phyloP scores from a whole-genome alignment of 192 early-diverging fungal genomes.

The Podila epicladia region DNA sequence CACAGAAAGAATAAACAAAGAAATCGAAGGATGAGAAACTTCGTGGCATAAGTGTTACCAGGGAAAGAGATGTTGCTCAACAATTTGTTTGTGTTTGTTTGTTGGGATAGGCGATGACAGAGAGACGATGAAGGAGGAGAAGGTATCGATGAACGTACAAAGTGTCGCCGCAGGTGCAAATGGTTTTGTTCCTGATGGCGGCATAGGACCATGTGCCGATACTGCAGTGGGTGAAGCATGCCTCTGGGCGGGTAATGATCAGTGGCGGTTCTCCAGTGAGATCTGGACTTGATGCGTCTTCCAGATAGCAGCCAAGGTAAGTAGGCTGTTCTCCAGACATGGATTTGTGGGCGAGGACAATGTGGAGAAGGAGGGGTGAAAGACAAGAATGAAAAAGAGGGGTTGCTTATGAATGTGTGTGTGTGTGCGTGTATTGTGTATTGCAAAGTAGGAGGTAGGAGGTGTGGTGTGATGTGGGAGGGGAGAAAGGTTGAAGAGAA shows the following conservation, averaged over 20 bases:
- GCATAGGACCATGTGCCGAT: constrained; percentile 43
- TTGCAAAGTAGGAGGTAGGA: background rate
- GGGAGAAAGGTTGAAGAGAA: background rate
- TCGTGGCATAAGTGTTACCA: no score
- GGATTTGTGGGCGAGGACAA: background rate
- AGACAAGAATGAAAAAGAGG: background rate
- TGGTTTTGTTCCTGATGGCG: constrained; percentile 33
- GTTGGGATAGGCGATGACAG: background rate
- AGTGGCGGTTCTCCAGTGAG: constrained; percentile 35
- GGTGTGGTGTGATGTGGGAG: background rate
- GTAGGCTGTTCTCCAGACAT: constrained; percentile 12
- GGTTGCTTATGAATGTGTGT: background rate
- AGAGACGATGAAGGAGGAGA: background rate
- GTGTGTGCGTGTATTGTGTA: no score
- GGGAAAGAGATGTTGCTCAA: no score
- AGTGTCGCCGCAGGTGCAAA: constrained; percentile 46
- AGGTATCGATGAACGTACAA: constrained; percentile 5
- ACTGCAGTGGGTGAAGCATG: constrained; percentile 45
- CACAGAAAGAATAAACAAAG: background rate
- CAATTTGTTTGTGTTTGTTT: background rate
- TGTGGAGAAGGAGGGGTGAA: background rate
- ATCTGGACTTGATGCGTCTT: constrained; percentile 21
- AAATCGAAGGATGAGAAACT: background rate
- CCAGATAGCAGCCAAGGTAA: constrained; percentile 36
- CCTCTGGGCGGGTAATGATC: constrained; percentile 33